Conservation (phyloP, 768 basidiomycete species). For the Lactarius sp. region DNA sequence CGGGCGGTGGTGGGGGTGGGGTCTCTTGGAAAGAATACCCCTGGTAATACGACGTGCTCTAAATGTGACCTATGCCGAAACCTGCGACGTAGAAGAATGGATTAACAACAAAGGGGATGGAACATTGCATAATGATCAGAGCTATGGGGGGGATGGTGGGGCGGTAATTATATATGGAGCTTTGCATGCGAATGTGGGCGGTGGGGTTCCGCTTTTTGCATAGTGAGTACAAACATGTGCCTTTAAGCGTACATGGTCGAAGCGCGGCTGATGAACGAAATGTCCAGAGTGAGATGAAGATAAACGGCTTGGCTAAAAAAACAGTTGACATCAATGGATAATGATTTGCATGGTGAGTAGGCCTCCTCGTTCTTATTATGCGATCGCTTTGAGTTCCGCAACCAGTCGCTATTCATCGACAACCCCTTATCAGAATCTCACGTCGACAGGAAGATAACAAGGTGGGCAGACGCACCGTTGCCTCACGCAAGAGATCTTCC, state of each 20-base stretch:
- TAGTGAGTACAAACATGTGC: conserved; percentile 23
- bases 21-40: background rate
- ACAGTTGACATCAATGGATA: conserved; percentile 15
- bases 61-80: conserved; percentile 16
- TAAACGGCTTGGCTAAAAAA: conserved; percentile 20
- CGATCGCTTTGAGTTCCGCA: conserved; percentile 23
- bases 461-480: conserved; percentile 1
- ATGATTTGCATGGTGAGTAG: background rate
- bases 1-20: background rate
- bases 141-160: background rate
- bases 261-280: conserved; percentile 10
- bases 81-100: conserved; percentile 12
- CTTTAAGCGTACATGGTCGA: conserved; percentile 16
- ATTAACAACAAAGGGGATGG: conserved; percentile 13
- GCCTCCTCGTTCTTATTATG: background rate
- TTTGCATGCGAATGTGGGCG: conserved; percentile 2
- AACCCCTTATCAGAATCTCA: background rate
- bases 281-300: conserved; percentile 1
- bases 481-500: conserved; percentile 40
- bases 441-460: background rate
- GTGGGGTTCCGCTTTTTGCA: conserved; percentile 13
- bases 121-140: conserved; percentile 6
- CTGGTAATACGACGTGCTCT: background rate
- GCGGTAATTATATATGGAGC: background rate
- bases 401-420: conserved; percentile 19